A percentile compares a stretch with the other conserved stretches of the same genome.
Evolutionary conservation across 352 stramenopile species (phyloP).

Genomic region (Phytopythium vexans): DNA sequence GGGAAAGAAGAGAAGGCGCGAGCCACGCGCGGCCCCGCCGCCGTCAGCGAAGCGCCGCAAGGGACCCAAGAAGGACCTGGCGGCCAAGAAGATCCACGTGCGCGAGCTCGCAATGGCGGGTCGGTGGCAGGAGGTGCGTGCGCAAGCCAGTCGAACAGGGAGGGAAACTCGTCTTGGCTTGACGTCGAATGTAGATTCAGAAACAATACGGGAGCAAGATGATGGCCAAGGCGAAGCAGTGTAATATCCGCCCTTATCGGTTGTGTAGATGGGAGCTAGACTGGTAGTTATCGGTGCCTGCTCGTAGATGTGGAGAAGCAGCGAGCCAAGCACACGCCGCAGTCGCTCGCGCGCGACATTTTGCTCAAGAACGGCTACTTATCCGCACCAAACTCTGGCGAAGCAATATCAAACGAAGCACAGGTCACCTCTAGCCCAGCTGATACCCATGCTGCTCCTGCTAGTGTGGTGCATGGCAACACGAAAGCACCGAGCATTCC

Average conservation of each 20-base stretch:
- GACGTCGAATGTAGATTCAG: constrained; percentile 39
- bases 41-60: neutral
- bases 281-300: neutral
- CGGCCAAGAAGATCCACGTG: constrained; percentile 75
- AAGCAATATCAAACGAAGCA: constrained; percentile 1
- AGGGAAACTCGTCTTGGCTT: too few relatives aligned
- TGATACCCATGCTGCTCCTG: too few relatives aligned
- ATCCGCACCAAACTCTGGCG: constrained; percentile 2
- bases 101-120: constrained; percentile 52
- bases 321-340: constrained; percentile 44
- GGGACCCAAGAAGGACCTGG: constrained; percentile 19
- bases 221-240: constrained; percentile 56
- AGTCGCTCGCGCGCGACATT: constrained; percentile 60
- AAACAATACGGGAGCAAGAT: constrained; percentile 69
- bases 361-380: constrained; percentile 61
- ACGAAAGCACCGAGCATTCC: constrained; percentile 7
- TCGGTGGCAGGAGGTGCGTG: constrained; percentile 47
- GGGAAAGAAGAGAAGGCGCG: constrained; percentile 21
- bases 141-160: too few relatives aligned
- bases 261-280: too few relatives aligned
- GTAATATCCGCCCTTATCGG: constrained; percentile 13
- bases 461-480: neutral
- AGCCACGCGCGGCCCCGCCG: neutral
- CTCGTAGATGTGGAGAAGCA: constrained; percentile 53
- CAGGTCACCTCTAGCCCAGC: neutral